Base-by-base conservation (phyloP, 805 yeast species). In the Komagataella pastoris region DNA sequence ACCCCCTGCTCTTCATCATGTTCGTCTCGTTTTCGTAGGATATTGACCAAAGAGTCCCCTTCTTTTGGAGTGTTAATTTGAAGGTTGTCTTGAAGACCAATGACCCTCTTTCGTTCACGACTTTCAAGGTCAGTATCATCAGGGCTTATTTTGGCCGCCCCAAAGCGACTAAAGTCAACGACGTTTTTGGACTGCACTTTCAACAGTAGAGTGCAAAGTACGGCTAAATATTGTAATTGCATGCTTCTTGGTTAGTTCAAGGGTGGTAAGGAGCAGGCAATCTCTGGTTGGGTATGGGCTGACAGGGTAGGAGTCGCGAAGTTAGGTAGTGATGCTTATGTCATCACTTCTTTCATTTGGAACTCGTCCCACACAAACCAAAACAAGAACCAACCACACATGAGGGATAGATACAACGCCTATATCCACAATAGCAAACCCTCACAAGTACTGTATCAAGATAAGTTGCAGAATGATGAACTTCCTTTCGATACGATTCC, bases 371-470 rank as follows among this genome's bases (percentile, higher is more conserved):
- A 10, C 40, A 30, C 40, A 30, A 30, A 30, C 12, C 40, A 30
- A 30, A 30, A 7, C 14, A 30, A 12, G 14, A 10, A 10, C 3
- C 23, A 21, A 30, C 14, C 14, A 8, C 12, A 30, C n/a, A 30
- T 30, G 40, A 30, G 40, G 14, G 40, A 30, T 10, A 30, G 40
- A 30, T 58, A 58, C 7, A 57, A 53, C 21, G 55, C 59, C 7
- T 63, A 59, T 52, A 53, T 61, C 2, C 70, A 67, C 49, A 62
- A 65, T 66, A 53, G 56, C 7, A 56, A 61, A 19, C 67, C 65
- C 2, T 56, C 55, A 8, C 61, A 62, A 50, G 61, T 64, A n/a
- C 48, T 65, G 5, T 64, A 62, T 49, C 56, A 55, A 30, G 69
- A 67, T 52, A 57, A 54, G 30, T 67, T 70, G 71, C 62, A 61